Evolutionary conservation across 2,329 filamentous ascomycete genomes (phyloP).

Genomic region (Claviceps purpurea): DNA sequence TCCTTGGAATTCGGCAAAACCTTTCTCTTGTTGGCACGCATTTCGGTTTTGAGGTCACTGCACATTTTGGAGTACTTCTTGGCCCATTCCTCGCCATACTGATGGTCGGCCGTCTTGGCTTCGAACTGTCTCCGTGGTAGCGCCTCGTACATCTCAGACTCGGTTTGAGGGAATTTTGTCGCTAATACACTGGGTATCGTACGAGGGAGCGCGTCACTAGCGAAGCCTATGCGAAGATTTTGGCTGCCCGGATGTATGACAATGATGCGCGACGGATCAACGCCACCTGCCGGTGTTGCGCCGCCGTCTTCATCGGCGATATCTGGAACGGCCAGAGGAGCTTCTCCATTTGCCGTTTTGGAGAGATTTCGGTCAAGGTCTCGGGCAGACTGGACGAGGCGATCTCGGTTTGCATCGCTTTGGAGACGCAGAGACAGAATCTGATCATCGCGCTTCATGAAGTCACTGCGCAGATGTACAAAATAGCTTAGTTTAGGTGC

Average conservation of each 20-base stretch:
- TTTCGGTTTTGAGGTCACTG: conserved; percentile 74
- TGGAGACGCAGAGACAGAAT: conserved; percentile 79
- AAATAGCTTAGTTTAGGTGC: conserved; percentile 7
- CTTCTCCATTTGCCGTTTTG: conserved; percentile 54
- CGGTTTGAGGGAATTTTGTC: conserved; percentile 60
- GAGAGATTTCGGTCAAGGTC: conserved; percentile 79
- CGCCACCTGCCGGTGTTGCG: conserved; percentile 42
- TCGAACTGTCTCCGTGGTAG: conserved; percentile 60
- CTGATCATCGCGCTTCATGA: conserved; percentile 96
- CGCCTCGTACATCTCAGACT: conserved; percentile 70
- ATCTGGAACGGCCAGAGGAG: conserved; percentile 46
- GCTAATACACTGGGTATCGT: conserved; percentile 90
- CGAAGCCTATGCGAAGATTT: conserved; percentile 84
- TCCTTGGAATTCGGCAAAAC: conserved; percentile 97
- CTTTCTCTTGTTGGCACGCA: conserved; percentile 88
- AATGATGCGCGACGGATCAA: conserved; percentile 78
- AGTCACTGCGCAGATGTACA: conserved; percentile 49
- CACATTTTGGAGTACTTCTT: conserved; percentile 71
- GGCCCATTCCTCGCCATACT: conserved; percentile 72
- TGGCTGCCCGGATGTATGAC: conserved; percentile 93
- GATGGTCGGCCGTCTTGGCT: conserved; percentile 53
- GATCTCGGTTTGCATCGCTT: conserved; percentile 72
- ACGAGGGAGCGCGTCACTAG: conserved; percentile 90
- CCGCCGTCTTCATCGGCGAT: conserved; percentile 44
- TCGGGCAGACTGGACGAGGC: conserved; percentile 72